Evolutionary conservation across 352 stramenopile species (phyloP).

Genomic region (Peronospora tabacina): DNA sequence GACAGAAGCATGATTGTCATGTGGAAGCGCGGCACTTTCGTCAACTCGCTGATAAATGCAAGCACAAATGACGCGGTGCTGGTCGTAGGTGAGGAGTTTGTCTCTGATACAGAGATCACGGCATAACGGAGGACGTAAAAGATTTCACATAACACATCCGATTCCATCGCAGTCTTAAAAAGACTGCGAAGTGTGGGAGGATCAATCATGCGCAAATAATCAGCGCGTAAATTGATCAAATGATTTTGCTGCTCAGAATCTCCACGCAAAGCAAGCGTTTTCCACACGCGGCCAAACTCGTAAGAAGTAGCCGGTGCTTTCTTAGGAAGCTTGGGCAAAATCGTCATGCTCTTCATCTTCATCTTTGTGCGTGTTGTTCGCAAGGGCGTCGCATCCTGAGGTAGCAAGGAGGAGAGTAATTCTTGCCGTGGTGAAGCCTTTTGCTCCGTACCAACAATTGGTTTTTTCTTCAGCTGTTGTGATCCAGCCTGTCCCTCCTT

Average conservation of each 20-base stretch:
- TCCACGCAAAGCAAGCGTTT: slow-evolving; percentile 46
- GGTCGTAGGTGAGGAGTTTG: not conserved
- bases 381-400: not conserved
- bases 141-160: slow-evolving; percentile 67
- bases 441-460: slow-evolving; percentile 2
- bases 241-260: slow-evolving; percentile 21
- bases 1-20: slow-evolving; percentile 81
- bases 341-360: slow-evolving; percentile 8
- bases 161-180: slow-evolving; percentile 73
- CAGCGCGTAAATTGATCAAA: slow-evolving; percentile 33
- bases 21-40: slow-evolving; percentile 57
- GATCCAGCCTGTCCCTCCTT: slow-evolving; percentile 17
- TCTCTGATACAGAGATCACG: slow-evolving; percentile 4
- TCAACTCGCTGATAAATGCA: slow-evolving; percentile 33
- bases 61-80: slow-evolving; percentile 24
- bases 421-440: slow-evolving; percentile 6
- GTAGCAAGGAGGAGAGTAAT: not conserved
- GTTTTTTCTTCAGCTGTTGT: slow-evolving; percentile 2
- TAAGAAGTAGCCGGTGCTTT: slow-evolving; percentile 65
- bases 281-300: slow-evolving; percentile 77
- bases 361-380: not conserved
- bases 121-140: slow-evolving; percentile 38
- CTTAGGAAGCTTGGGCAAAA: slow-evolving; percentile 50
- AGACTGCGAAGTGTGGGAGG: slow-evolving; percentile 32
- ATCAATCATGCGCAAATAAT: slow-evolving; percentile 45